Conservation (phyloP, 768 basidiomycete genomes). For the Podaxis rugospora region DNA sequence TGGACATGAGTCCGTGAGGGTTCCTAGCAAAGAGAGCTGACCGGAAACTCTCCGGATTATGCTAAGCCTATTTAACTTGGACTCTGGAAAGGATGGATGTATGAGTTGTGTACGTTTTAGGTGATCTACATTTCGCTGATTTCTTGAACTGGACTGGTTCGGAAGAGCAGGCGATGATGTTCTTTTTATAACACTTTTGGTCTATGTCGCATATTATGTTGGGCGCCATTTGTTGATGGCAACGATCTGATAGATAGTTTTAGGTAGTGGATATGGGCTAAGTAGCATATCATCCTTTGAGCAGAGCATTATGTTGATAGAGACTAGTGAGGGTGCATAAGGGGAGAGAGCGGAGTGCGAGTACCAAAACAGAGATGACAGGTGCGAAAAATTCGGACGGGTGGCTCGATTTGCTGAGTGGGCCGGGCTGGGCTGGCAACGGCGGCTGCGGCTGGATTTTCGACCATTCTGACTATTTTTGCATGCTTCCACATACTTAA, state of each 20-base stretch:
- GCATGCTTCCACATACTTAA: constrained; percentile 22
- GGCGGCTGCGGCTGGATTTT: constrained; percentile 2
- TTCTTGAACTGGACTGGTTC: constrained; percentile 23
- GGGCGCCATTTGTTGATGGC: constrained; percentile 7
- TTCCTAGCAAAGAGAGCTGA: neutral
- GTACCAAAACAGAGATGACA: constrained; percentile 5
- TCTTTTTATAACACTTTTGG: constrained; percentile 7
- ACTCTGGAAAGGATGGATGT: constrained; percentile 7
- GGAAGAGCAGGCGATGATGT: neutral
- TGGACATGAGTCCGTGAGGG: constrained; percentile 23
- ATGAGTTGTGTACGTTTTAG: constrained; percentile 1
- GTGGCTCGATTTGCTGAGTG: constrained; percentile 6
- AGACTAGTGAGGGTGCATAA: neutral
- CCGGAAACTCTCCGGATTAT: neutral
- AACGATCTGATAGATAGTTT: constrained; percentile 12
- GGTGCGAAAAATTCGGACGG: constrained; percentile 21
- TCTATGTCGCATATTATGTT: constrained; percentile 10
- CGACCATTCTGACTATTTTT: constrained; percentile 23
- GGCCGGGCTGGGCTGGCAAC: neutral
- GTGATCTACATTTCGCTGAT: constrained; percentile 9
- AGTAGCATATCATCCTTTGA: constrained; percentile 1
- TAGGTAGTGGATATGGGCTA: neutral
- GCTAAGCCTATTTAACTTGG: constrained; percentile 14
- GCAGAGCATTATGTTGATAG: neutral
- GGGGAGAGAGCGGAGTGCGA: constrained; percentile 29